Base-by-base conservation (phyloP, 768 basidiomycete species). In the Leccinum longicurvipes region DNA sequence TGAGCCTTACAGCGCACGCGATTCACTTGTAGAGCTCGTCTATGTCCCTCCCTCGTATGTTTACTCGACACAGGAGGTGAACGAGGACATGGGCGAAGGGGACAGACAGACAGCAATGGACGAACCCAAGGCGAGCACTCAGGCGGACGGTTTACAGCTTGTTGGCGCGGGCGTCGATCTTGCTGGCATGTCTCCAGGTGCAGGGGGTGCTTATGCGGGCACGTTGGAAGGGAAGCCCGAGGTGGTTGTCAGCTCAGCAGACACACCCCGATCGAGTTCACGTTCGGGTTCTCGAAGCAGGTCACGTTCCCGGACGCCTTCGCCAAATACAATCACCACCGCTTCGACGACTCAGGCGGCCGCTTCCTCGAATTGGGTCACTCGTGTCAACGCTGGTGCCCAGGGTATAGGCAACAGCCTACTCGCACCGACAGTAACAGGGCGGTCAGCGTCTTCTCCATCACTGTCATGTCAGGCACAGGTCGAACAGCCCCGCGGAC, bases 21-120 rank as follows among this genome's bases (percentile, higher is more conserved):
- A 76, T 51, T 77, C 80, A 0, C 81, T 83, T 1, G 84, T 88
- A 36, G 86, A 87, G 58, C 76, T 89, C 60, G 87, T 89, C 23
- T 89, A 88, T 64, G 84, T 85, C 15, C 87, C 87, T 1, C 74
- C 77, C n/a, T 64, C 69, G 4, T 77, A 74, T 57, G 15, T 60
- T 27, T 65, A 62, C 53, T 58, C 66, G 2, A 17, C 63, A 19
- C 19, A 41, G 1, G 63, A 61, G 10, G 62, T 60, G 45, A 47
- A 44, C 27, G 71, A 66, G 31, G 57, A 59, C 25, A 61, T 58
- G 9, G 60, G 57, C 56, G 47, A 58, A 17, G 62, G 59, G 27
- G 67, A 70, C 32, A 59, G 54, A 17, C 61, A 51, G n/a, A 11
- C 39, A 39, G 10, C 9, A 11, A 39, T 19, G 10, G 39, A 39